phyloP scores from a whole-genome alignment of 202 grass and related monocot species.

The Setaria viridis region DNA sequence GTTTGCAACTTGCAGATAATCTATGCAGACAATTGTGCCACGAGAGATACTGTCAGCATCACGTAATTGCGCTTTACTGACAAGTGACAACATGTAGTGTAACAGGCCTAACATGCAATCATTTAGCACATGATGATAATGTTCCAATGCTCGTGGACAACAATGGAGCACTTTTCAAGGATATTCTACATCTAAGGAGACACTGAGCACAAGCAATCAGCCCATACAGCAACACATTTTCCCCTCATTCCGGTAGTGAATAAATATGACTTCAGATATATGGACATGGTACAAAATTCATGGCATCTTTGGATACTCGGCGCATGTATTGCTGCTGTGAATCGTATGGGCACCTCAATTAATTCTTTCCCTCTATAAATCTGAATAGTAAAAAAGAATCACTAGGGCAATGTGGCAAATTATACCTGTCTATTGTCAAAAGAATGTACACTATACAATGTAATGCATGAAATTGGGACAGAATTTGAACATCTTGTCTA shows the following conservation, averaged over 20 bases:
- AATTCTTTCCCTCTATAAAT: slow-evolving; percentile 41
- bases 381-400: slow-evolving; percentile 50
- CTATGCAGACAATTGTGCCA: neutral
- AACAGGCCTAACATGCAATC: neutral
- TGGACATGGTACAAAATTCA: slow-evolving; percentile 35
- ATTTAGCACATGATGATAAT: neutral
- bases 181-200: neutral
- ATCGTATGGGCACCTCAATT: slow-evolving; percentile 24
- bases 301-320: neutral
- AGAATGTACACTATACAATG: slow-evolving; percentile 68
- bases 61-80: neutral
- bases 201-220: neutral
- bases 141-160: neutral
- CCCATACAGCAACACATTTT: neutral
- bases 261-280: neutral
- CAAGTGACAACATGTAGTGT: neutral
- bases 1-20: neutral
- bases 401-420: slow-evolving; percentile 35
- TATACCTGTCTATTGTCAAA: slow-evolving; percentile 56
- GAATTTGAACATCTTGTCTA: slow-evolving; percentile 40
- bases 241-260: slow-evolving; percentile 15
- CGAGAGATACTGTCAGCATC: neutral
- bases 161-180: neutral
- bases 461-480: slow-evolving; percentile 40
- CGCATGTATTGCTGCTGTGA: neutral